A percentile compares a stretch with the other conserved stretches of the same genome.
These are phyloP conservation scores for Pedinophyceae sp. DNA, from an alignment of 139 green algal genomes.

Conservation along the genomic window DNA sequence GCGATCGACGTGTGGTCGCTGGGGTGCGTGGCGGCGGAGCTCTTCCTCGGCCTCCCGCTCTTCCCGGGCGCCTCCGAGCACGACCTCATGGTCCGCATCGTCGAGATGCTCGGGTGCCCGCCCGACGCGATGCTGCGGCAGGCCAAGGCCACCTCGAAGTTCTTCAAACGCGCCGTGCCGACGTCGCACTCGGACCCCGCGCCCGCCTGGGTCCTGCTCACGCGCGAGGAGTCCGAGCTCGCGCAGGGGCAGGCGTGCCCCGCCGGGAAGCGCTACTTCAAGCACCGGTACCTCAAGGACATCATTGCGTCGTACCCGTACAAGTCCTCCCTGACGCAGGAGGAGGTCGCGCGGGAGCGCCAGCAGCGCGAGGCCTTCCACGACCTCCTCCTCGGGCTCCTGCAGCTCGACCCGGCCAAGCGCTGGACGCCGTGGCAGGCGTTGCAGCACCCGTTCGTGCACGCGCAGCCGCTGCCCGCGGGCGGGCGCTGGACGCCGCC, in stretches of 20 bases:
- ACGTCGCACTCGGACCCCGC: neutral
- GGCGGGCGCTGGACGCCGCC: neutral
- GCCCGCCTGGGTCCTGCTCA: constrained; percentile 22
- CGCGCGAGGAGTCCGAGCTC: constrained; percentile 46
- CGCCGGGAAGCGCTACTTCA: constrained; percentile 81
- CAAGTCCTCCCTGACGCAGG: constrained; percentile 23
- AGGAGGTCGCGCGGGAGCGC: constrained; percentile 23
- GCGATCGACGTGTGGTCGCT: constrained; percentile 95
- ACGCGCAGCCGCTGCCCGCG: constrained; percentile 8
- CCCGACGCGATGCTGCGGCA: constrained; percentile 41
- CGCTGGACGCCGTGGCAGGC: constrained; percentile 69
- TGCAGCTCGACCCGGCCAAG: constrained; percentile 52
- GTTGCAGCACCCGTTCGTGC: constrained; percentile 74
- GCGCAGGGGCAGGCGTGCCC: constrained; percentile 18
- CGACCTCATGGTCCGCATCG: constrained; percentile 74
- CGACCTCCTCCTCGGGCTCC: constrained; percentile 53
- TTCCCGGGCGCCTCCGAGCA: constrained; percentile 88
- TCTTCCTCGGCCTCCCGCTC: constrained; percentile 85
- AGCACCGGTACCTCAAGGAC: constrained; percentile 49
- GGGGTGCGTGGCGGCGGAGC: constrained; percentile 83
- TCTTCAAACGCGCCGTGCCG: constrained; percentile 31
- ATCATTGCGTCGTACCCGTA: constrained; percentile 64
- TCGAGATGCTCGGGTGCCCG: constrained; percentile 62
- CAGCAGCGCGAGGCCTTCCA: constrained; percentile 46
- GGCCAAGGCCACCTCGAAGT: constrained; percentile 54